Evolutionary conservation across 768 basidiomycete species (phyloP).

Genomic region (Russula virescens): DNA sequence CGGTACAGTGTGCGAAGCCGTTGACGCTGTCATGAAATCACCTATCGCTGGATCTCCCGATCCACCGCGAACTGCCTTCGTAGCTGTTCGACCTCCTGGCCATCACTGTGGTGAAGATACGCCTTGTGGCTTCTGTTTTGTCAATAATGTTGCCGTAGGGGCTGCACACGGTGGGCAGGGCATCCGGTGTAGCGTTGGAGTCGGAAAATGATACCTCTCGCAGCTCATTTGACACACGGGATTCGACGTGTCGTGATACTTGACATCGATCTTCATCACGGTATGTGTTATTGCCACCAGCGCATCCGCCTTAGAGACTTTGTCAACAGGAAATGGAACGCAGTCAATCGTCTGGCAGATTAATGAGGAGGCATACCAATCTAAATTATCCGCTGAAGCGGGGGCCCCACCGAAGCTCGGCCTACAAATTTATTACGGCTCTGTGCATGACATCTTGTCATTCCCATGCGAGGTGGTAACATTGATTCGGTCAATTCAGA

Average conservation of each 20-base stretch:
- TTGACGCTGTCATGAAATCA: slow-evolving; percentile 53
- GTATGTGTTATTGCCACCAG: slow-evolving; percentile 33
- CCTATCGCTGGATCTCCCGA: background rate
- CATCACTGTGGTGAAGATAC: slow-evolving; percentile 91
- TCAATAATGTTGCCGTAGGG: slow-evolving; percentile 88
- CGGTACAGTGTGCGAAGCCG: slow-evolving; percentile 82
- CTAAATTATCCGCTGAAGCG: slow-evolving; percentile 50
- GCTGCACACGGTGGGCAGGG: slow-evolving; percentile 74
- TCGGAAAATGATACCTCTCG: background rate
- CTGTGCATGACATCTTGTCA: slow-evolving; percentile 88
- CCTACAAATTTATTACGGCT: slow-evolving; percentile 78
- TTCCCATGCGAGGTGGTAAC: slow-evolving; percentile 79
- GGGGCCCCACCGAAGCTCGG: slow-evolving; percentile 38
- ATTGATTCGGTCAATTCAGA: background rate
- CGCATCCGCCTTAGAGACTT: background rate
- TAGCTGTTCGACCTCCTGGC: slow-evolving; percentile 83
- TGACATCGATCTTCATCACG: slow-evolving; percentile 91
- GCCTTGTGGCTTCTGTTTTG: slow-evolving; percentile 91
- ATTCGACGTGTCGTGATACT: slow-evolving; percentile 78
- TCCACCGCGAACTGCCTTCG: slow-evolving; percentile 51
- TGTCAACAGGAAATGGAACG: slow-evolving; percentile 76
- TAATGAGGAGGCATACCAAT: slow-evolving; percentile 79
- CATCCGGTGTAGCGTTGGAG: background rate
- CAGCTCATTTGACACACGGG: slow-evolving; percentile 77
- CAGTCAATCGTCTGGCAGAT: slow-evolving; percentile 89